Percentiles rank a stretch among this genome's conserved stretches.
Evolutionary conservation across 805 yeast species (phyloP).

Genomic region (Grigorovia humatica): DNA sequence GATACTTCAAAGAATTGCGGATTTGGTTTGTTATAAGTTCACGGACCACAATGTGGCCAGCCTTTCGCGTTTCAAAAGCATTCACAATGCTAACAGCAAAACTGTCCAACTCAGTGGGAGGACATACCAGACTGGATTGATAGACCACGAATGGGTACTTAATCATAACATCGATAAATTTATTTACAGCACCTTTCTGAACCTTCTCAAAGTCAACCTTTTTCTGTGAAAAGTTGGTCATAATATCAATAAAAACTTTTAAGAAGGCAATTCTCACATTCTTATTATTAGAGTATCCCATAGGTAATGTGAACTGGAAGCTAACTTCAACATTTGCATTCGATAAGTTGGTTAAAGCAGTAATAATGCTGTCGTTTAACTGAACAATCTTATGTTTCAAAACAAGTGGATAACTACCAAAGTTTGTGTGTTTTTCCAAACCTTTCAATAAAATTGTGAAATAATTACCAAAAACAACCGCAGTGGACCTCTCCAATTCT

Average conservation of each 20-base stretch:
- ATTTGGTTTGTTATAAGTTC: constrained; percentile 53
- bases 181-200: constrained; percentile 13
- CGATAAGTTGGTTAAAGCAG: constrained; percentile 56
- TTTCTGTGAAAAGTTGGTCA: constrained; percentile 23
- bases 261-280: constrained; percentile 60
- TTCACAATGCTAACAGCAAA: constrained; percentile 53
- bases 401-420: constrained; percentile 25
- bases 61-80: constrained; percentile 35
- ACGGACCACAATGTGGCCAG: constrained; percentile 36
- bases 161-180: constrained; percentile 22
- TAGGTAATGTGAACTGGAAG: constrained; percentile 58
- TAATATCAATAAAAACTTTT: constrained; percentile 62
- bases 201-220: constrained; percentile 18
- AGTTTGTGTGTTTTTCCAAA: constrained; percentile 26
- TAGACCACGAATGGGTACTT: constrained; percentile 35
- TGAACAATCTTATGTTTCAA: constrained; percentile 41
- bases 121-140: constrained; percentile 49
- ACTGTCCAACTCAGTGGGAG: constrained; percentile 56
- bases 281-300: constrained; percentile 59
- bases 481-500: constrained; percentile 42
- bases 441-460: constrained; percentile 47
- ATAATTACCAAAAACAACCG: constrained; percentile 57
- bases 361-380: constrained; percentile 50
- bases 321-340: constrained; percentile 68
- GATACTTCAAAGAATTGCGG: constrained; percentile 41